Conservation (phyloP, 2,329 filamentous ascomycete genomes). For the Aspergillus awamori region DNA sequence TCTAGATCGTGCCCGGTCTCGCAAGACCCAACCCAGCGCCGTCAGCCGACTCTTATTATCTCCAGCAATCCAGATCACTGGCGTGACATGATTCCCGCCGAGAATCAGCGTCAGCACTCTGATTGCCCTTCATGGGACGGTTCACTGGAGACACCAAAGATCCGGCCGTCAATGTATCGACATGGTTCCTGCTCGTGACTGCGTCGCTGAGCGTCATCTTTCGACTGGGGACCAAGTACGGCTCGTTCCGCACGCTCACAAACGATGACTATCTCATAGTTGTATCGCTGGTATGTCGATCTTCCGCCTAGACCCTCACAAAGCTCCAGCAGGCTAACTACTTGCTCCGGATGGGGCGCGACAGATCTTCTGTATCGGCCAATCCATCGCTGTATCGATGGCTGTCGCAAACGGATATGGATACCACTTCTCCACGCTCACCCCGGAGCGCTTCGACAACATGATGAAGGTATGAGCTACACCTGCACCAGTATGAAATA, state of each 20-base stretch:
- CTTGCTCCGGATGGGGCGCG: background rate
- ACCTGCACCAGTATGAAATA: constrained; percentile 11
- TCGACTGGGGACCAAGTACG: constrained; percentile 26
- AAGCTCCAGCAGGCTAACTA: background rate
- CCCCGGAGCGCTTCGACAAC: constrained; percentile 15
- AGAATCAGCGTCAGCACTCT: background rate
- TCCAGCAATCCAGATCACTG: background rate
- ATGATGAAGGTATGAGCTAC: constrained; percentile 24
- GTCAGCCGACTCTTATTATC: background rate
- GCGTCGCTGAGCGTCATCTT: constrained; percentile 25
- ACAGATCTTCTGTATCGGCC: constrained; percentile 22
- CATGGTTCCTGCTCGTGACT: constrained; percentile 25
- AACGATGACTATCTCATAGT: constrained; percentile 28
- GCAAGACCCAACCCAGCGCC: background rate
- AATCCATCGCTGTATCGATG: constrained; percentile 24
- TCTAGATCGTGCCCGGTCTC: background rate
- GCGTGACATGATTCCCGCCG: constrained; percentile 1
- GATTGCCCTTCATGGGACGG: constrained; percentile 18
- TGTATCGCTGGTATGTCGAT: constrained; percentile 17
- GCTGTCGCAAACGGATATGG: constrained; percentile 29
- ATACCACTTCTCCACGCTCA: constrained; percentile 20
- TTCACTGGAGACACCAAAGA: constrained; percentile 25
- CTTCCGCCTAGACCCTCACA: background rate
- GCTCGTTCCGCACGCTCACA: constrained; percentile 24
- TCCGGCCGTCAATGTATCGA: constrained; percentile 28